Percentiles rank a stretch among this genome's conserved stretches.
phyloP scores from a whole-genome alignment of 139 green algal species.

The Astrephomene gubernaculifera region DNA sequence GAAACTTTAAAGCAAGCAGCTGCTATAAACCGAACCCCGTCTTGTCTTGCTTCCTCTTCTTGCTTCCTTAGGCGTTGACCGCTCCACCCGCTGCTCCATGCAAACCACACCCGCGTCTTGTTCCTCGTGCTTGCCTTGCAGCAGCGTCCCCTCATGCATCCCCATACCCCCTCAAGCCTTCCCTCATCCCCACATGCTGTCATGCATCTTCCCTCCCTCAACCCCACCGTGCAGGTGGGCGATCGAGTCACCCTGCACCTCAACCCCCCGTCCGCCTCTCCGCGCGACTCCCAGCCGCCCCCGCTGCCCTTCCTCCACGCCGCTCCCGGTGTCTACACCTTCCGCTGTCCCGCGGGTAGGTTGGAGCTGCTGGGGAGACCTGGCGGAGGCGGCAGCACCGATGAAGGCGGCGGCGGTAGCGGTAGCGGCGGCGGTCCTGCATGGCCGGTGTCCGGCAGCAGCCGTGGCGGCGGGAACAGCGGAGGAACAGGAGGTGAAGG shows the following conservation, averaged over 20 bases:
- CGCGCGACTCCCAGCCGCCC: no score
- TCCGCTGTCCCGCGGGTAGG: neutral
- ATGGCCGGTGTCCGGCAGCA: neutral
- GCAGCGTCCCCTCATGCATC: neutral
- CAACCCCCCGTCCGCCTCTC: neutral
- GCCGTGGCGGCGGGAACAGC: neutral
- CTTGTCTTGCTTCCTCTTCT: no score
- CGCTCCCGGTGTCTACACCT: conserved; percentile 32
- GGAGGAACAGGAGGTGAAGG: no score
- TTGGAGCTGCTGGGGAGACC: neutral
- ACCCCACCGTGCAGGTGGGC: conserved; percentile 8
- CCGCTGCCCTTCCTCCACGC: conserved; percentile 25
- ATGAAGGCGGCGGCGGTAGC: neutral
- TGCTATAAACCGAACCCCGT: no score
- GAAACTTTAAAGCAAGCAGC: no score
- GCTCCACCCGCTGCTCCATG: no score
- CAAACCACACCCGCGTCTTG: no score
- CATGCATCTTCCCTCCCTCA: neutral
- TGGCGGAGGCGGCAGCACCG: neutral
- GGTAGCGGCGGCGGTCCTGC: neutral
- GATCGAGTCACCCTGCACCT: conserved; percentile 2
- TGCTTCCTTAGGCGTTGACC: no score
- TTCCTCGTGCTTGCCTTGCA: no score
- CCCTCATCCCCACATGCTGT: neutral
- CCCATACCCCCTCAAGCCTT: neutral